phyloP scores from a whole-genome alignment of 768 basidiomycete species.

The Phanerodontia chrysosporium region DNA sequence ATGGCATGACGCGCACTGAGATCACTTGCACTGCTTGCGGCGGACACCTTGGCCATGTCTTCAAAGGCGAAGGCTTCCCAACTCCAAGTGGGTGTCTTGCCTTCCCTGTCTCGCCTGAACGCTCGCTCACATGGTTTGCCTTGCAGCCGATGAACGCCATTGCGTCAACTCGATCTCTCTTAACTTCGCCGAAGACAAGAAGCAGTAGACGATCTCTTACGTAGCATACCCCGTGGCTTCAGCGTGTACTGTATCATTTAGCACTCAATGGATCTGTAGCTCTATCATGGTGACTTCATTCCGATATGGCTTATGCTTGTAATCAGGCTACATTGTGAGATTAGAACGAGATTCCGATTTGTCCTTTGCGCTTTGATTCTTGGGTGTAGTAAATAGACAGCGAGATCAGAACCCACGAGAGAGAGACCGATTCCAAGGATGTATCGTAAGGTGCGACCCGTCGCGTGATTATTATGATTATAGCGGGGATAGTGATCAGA shows the following conservation, averaged over 20 bases:
- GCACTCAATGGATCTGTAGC: conserved; percentile 10
- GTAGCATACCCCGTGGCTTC: not conserved
- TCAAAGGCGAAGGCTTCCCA: conserved; percentile 83
- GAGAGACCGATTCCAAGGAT: conserved; percentile 5
- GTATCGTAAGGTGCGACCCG: conserved; percentile 7
- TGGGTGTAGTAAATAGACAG: not conserved
- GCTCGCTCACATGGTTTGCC: not conserved
- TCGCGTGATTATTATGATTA: conserved; percentile 8
- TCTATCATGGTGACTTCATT: not conserved
- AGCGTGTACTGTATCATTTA: conserved; percentile 8
- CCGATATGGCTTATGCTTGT: not conserved
- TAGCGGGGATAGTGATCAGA: conserved; percentile 3
- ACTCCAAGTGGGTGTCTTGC: conserved; percentile 61
- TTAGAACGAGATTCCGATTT: conserved; percentile 4
- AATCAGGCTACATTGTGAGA: not conserved
- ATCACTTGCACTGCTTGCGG: conserved; percentile 89
- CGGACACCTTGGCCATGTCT: conserved; percentile 93
- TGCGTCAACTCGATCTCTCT: conserved; percentile 89
- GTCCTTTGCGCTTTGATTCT: conserved; percentile 3
- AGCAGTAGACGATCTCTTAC: conserved; percentile 8
- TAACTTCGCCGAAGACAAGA: conserved; percentile 58
- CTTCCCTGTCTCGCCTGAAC: too few relatives aligned
- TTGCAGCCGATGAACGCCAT: conserved; percentile 76
- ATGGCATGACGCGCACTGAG: conserved; percentile 73
- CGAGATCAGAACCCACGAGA: conserved; percentile 1